Conservation (phyloP, 202 grass and related monocot species). For the Carex arenaria region DNA sequence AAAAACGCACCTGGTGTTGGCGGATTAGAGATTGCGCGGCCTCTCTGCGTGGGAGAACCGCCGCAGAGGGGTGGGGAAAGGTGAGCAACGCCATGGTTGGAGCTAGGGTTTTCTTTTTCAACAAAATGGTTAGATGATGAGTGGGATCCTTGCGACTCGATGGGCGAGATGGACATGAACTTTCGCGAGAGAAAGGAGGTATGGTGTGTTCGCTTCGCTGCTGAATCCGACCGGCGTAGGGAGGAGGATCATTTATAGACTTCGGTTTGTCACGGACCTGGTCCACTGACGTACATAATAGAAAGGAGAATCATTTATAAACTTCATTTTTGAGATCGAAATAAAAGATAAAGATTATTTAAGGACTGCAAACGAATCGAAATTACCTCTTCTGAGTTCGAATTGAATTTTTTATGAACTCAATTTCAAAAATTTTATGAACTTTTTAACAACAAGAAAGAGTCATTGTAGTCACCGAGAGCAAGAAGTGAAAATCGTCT, state of each 20-base stretch:
- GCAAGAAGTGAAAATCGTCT: too few relatives aligned
- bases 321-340: too few relatives aligned
- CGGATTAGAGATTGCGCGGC: not conserved
- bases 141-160: slow-evolving; percentile 65
- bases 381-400: too few relatives aligned
- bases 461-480: too few relatives aligned
- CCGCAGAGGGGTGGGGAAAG: slow-evolving; percentile 19
- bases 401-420: too few relatives aligned
- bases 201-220: slow-evolving; percentile 28
- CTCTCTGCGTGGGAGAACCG: slow-evolving; percentile 15
- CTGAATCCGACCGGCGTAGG: not conserved
- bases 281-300: not conserved
- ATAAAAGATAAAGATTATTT: too few relatives aligned
- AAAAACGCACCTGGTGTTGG: slow-evolving; percentile 9
- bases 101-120: slow-evolving; percentile 28
- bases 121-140: slow-evolving; percentile 16
- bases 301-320: too few relatives aligned
- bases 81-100: slow-evolving; percentile 28
- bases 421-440: too few relatives aligned
- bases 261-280: not conserved
- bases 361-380: too few relatives aligned
- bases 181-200: slow-evolving; percentile 35
- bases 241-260: slow-evolving; percentile 9
- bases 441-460: too few relatives aligned
- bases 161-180: slow-evolving; percentile 95